Conservation (phyloP, 192 early-diverging fungal genomes). For the Gaertneriomyces semiglobifer region DNA sequence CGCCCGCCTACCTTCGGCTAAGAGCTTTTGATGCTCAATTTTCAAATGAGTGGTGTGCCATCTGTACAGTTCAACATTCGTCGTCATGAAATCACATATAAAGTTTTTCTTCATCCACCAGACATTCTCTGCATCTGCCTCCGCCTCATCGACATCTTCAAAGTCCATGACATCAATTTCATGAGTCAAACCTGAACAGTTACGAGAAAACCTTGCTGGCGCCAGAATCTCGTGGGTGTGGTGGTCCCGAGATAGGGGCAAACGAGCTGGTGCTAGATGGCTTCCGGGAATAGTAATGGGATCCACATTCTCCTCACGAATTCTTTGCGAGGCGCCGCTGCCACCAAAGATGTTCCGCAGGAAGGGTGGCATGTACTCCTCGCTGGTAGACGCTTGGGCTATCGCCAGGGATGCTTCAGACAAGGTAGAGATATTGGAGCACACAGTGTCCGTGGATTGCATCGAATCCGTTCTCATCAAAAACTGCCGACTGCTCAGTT, state of each 20-base stretch:
- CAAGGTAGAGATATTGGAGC: too few species aligned
- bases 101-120: slow-evolving; percentile 27
- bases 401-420: too few species aligned
- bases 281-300: slow-evolving; percentile 5
- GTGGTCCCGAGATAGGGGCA: neutral
- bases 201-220: neutral
- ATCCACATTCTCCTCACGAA: neutral
- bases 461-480: too few species aligned
- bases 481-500: too few species aligned
- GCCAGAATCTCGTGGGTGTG: neutral
- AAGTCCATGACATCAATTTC: neutral
- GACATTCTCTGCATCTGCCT: slow-evolving; percentile 7
- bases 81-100: slow-evolving; percentile 31
- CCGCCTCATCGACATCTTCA: neutral
- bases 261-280: neutral
- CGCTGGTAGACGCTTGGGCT: too few species aligned
- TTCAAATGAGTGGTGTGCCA: slow-evolving; percentile 34
- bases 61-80: slow-evolving; percentile 29
- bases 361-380: slow-evolving; percentile 7
- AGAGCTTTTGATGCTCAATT: slow-evolving; percentile 16
- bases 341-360: slow-evolving; percentile 16
- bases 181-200: neutral
- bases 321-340: neutral
- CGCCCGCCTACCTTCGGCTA: slow-evolving; percentile 24
- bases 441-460: too few species aligned